Base-by-base conservation (phyloP, 2,329 filamentous ascomycete genomes). In the Xylaria sp. region DNA sequence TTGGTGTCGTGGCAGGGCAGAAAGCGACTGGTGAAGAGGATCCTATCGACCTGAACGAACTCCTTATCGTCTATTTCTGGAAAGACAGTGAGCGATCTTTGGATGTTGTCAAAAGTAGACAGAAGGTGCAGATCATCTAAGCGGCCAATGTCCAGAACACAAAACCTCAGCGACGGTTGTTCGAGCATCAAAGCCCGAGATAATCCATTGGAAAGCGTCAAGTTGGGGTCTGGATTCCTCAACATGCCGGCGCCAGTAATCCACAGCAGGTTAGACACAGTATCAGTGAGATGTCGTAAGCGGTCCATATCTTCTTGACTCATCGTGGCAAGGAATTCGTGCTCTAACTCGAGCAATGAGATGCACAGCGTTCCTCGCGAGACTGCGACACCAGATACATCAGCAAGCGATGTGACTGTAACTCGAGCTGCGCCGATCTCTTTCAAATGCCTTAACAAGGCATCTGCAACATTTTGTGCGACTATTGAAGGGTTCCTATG, bases 101-200 rank as follows among this genome's bases (percentile, higher is more conserved):
- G 33, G 33, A 36, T 36, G 33, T 36, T 36, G 33, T 36, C 33
- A 7, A 10, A 36, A 36, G 33, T 36, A 36, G 33, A 36, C 33
- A 7, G 6, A 8, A 18, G 41, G 13, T 13, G 12, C 4, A 43
- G 41, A 43, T 15, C 15, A 15, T 13, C 41, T 43, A 43, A 43
- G 6, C 13, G 43, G 2, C 68, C 65, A 13, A 74, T 13, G 20
- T 74, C 72, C 1, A 74, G 1, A 18, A 74, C 52, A 1, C 25
- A 39, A 7, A 28, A 74, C 2, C 61, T 39, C 2, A 66, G 20
- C 1, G 67, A 10, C 0, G 72, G 72, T 28, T 74, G 72, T 39
- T 74, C 72, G 2, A 74, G 25, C 71, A 69, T 73, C 1, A 74
- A 23, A 2, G 71, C 69, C 4, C 72, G 72, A 1, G 71, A 72